Evolutionary conservation across 139 green algal species (phyloP), one percentile per base, ranked within the genome.

Genomic region (Chlamydomonas eustigma): DNA sequence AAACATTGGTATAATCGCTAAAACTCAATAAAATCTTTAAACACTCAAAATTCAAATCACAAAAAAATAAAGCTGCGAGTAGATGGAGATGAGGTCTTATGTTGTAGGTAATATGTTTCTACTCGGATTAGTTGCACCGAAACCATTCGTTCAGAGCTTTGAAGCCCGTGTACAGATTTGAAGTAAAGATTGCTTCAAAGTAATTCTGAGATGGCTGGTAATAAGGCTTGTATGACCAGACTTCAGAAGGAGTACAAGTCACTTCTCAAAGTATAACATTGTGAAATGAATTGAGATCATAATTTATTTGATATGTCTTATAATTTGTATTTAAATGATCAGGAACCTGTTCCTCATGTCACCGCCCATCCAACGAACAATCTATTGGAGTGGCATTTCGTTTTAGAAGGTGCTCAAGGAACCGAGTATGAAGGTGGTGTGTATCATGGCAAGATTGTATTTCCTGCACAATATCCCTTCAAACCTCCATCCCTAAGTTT

Each of bases 381-480:
- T 74, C 51, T 97, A 0, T 83, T 97, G 6, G 92, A 97, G 51
- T 96, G 91, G 91, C 91, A 94, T 66, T 94, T 86, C 67, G 85
- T 93, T 2, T 76, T 94, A 32, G 87, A 93, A 32, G 91, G 91
- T 18, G 67, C 77, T n/a, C 44, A 82, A 39, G 85, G 74, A 0
- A 90, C 84, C 0, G 82, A 90, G 4, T 95, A 89, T 78, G 76
- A 88, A 18, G 91, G 88, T 4, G 93, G 93, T 24, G 66, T 90
- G n/a, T 97, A 97, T 58, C 88, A 95, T 36, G 93, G 93, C 69
- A 91, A 90, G 73, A 64, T 93, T n/a, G 69, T 86, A 1, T 92
- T 94, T 69, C 88, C 90, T 0, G 28, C 79, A 25, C 74, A 91
- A 39, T 93, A 93, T 78, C 89, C 89, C 0, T 95, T 92, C 83